Conservation (phyloP, 495 filamentous ascomycete species). For the Parachaetomium inaequale region DNA sequence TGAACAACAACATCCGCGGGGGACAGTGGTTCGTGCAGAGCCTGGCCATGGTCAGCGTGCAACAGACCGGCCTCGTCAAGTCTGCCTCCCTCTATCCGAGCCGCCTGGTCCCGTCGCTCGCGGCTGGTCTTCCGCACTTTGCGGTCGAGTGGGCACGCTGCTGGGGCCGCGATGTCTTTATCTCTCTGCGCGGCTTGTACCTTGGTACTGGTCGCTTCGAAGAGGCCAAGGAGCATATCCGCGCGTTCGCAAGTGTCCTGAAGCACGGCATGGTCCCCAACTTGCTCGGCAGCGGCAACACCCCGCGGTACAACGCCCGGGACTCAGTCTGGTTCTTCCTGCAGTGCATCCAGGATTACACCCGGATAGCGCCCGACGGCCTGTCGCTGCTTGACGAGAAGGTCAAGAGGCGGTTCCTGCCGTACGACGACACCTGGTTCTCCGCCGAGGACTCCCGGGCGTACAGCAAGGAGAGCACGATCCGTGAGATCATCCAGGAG, state of each 20-base stretch:
- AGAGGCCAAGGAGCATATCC: slow-evolving; percentile 89
- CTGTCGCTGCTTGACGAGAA: slow-evolving; percentile 68
- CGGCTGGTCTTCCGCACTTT: slow-evolving; percentile 94
- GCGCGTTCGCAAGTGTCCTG: slow-evolving; percentile 91
- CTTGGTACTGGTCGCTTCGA: slow-evolving; percentile 82
- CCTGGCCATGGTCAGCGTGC: slow-evolving; percentile 82
- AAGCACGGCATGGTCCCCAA: slow-evolving; percentile 99
- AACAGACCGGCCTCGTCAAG: slow-evolving; percentile 82
- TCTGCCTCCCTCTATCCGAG: slow-evolving; percentile 86
- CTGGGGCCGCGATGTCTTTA: slow-evolving; percentile 97
- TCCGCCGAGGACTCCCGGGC: slow-evolving; percentile 72
- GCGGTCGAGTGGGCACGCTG: slow-evolving; percentile 89
- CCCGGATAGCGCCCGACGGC: slow-evolving; percentile 76
- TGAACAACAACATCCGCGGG: slow-evolving; percentile 68
- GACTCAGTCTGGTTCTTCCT: slow-evolving; percentile 98
- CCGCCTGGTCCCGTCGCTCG: slow-evolving; percentile 78
- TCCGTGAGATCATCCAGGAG: slow-evolving; percentile 90
- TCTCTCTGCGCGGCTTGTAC: slow-evolving; percentile 84
- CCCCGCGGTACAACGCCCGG: slow-evolving; percentile 93
- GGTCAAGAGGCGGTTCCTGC: slow-evolving; percentile 82
- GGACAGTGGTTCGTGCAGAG: slow-evolving; percentile 84
- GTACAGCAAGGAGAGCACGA: slow-evolving; percentile 74
- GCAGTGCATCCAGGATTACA: slow-evolving; percentile 92
- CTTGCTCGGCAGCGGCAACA: slow-evolving; percentile 75
- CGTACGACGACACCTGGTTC: slow-evolving; percentile 95